phyloP scores from a whole-genome alignment of 208 protist species.

The Tritrichomonas musculus region DNA sequence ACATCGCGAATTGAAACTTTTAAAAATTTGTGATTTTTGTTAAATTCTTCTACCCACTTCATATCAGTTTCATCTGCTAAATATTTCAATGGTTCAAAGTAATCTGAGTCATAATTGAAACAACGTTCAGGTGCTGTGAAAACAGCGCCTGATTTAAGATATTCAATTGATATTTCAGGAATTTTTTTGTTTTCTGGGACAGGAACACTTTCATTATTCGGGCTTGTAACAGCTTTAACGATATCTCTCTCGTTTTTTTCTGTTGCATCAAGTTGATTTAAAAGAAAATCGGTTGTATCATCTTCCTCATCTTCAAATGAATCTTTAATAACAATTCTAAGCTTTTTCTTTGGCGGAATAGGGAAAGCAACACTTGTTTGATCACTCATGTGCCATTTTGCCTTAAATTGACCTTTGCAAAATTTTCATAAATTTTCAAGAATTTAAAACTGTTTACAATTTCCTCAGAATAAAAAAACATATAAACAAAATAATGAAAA shows the following conservation, averaged over 20 bases:
- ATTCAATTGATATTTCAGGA: background rate
- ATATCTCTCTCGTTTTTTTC: conserved; percentile 21
- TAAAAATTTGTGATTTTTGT: conserved; percentile 22
- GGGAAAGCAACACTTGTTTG: too few relatives aligned
- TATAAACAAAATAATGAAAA: too few relatives aligned
- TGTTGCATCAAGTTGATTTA: background rate
- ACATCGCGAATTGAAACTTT: background rate
- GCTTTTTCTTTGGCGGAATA: too few relatives aligned
- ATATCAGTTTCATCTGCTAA: background rate
- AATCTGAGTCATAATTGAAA: background rate
- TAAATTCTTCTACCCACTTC: background rate
- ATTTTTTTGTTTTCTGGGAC: background rate
- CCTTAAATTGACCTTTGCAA: too few relatives aligned
- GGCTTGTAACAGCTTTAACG: background rate
- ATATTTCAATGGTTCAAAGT: background rate
- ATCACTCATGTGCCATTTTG: too few relatives aligned
- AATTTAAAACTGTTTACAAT: too few relatives aligned
- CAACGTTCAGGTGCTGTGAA: background rate
- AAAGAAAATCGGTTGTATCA: too few relatives aligned
- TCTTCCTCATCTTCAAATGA: too few relatives aligned
- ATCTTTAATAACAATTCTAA: too few relatives aligned
- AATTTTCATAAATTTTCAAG: too few relatives aligned
- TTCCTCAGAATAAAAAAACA: too few relatives aligned
- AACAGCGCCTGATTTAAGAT: background rate
- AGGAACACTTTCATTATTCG: background rate